These are phyloP conservation scores for Eruca vesicaria DNA, from an alignment of 441 rosid genomes.

Conservation along the genomic window DNA sequence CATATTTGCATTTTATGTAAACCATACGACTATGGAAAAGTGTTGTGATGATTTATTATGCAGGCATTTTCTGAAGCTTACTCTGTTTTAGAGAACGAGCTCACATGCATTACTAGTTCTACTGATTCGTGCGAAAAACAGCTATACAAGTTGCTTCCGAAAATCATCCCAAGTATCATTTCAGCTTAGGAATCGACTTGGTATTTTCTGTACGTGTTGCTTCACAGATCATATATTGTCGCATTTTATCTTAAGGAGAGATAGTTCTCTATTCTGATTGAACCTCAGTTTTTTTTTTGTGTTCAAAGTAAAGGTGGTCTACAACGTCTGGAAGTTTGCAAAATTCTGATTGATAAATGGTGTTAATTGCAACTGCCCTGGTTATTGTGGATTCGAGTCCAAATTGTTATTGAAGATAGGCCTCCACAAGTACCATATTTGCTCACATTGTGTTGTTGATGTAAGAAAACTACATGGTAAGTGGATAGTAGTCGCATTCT, in stretches of 20 bases:
- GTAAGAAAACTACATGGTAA: slow-evolving; percentile 2
- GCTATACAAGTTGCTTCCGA: slow-evolving; percentile 62
- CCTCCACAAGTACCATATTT: neutral
- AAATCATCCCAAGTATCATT: slow-evolving; percentile 75
- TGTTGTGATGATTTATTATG: slow-evolving; percentile 28
- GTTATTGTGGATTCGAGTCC: neutral
- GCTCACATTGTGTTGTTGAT: slow-evolving; percentile 7
- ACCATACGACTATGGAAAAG: neutral
- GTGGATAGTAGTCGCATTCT: neutral
- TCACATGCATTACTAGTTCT: slow-evolving; percentile 48
- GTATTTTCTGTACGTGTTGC: slow-evolving; percentile 21
- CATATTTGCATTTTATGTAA: neutral
- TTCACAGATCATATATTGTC: neutral
- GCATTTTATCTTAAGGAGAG: neutral
- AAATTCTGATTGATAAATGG: slow-evolving; percentile 5
- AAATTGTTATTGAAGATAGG: slow-evolving; percentile 5
- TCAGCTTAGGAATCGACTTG: slow-evolving; percentile 26
- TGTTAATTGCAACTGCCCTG: slow-evolving; percentile 1
- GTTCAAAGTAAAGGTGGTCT: slow-evolving; percentile 7
- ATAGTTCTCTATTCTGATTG: slow-evolving; percentile 7
- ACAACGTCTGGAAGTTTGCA: neutral
- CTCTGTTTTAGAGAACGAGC: slow-evolving; percentile 80
- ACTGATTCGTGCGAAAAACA: slow-evolving; percentile 46
- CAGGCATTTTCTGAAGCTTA: slow-evolving; percentile 99
- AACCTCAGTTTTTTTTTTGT: neutral